Percentiles rank a stretch among this genome's conserved stretches.
These are phyloP conservation scores for Dactylellina parvicollis DNA, from an alignment of 2,329 filamentous ascomycete species.

Conservation along the genomic window DNA sequence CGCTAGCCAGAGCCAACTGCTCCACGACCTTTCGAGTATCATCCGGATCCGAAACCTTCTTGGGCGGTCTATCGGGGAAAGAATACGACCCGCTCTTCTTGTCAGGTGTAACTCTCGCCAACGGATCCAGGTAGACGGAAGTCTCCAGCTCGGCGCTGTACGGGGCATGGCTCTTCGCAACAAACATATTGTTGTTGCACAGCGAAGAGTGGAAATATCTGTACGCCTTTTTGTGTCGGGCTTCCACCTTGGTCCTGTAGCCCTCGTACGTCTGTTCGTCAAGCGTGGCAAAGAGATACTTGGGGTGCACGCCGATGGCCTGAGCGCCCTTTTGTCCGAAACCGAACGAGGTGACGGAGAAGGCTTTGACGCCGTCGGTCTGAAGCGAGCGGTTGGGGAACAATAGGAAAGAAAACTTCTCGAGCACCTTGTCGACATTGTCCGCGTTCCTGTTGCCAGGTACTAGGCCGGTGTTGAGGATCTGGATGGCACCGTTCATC, in stretches of 20 bases:
- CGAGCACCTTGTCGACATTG: slow-evolving; percentile 95
- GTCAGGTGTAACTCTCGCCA: slow-evolving; percentile 83
- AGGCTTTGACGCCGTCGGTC: slow-evolving; percentile 97
- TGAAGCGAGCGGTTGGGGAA: slow-evolving; percentile 95
- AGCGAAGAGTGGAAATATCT: slow-evolving; percentile 98
- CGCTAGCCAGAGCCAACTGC: slow-evolving; percentile 74
- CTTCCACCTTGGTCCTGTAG: slow-evolving; percentile 88
- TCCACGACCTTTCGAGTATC: slow-evolving; percentile 80
- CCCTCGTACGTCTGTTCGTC: slow-evolving; percentile 82
- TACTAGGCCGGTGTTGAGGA: slow-evolving; percentile 91
- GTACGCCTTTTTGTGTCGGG: slow-evolving; percentile 98
- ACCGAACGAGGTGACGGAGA: slow-evolving; percentile 98
- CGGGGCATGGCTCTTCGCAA: slow-evolving; percentile 89
- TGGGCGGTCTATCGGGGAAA: slow-evolving; percentile 76
- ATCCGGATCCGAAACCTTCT: slow-evolving; percentile 69
- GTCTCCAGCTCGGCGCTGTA: slow-evolving; percentile 88
- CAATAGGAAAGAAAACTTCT: slow-evolving; percentile 97
- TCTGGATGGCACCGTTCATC: slow-evolving; percentile 97
- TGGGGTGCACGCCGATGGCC: slow-evolving; percentile 94
- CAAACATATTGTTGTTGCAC: slow-evolving; percentile 97
- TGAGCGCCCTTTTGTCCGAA: slow-evolving; percentile 99
- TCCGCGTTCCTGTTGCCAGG: slow-evolving; percentile 98
- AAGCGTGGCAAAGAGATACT: slow-evolving; percentile 93
- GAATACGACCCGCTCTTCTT: slow-evolving; percentile 84
- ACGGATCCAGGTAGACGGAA: slow-evolving; percentile 91